These are phyloP conservation scores for Termitomyces sp. DNA, from an alignment of 768 basidiomycete species.

Conservation along the genomic window DNA sequence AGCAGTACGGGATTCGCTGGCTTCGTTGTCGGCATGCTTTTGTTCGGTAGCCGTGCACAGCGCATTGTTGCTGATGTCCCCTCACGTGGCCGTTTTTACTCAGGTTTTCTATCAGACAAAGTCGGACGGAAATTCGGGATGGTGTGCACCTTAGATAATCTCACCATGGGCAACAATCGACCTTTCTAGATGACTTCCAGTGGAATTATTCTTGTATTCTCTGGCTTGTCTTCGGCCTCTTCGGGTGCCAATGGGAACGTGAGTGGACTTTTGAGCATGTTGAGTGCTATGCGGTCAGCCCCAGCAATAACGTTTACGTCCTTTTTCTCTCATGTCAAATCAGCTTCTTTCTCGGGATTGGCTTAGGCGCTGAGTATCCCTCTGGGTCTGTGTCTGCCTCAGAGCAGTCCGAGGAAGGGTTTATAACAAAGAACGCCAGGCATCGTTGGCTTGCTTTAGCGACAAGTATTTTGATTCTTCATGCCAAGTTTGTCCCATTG, in stretches of 20 bases:
- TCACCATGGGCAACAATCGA: background rate
- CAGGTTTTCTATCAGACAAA: constrained; percentile 73
- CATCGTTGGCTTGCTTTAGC: constrained; percentile 83
- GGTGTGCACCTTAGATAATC: constrained; percentile 31
- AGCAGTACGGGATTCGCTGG: constrained; percentile 76
- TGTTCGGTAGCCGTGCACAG: constrained; percentile 41
- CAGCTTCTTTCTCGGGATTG: constrained; percentile 84
- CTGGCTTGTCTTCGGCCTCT: constrained; percentile 77
- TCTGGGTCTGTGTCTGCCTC: constrained; percentile 84
- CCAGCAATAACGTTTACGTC: constrained; percentile 9
- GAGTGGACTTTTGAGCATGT: constrained; percentile 66
- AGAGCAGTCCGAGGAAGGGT: constrained; percentile 81
- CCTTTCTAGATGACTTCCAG: constrained; percentile 64
- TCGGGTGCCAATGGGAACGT: constrained; percentile 67
- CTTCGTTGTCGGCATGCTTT: constrained; percentile 76
- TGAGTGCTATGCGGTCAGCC: constrained; percentile 66
- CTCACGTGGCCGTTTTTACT: background rate
- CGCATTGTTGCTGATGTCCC: background rate
- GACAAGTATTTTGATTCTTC: constrained; percentile 48
- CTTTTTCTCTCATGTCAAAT: background rate
- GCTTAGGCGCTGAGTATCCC: constrained; percentile 85
- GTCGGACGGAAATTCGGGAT: constrained; percentile 84
- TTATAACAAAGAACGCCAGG: constrained; percentile 69
- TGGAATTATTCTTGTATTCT: constrained; percentile 77
- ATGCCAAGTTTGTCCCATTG: background rate